These are phyloP conservation scores for Funneliformis caledonium DNA, from an alignment of 371 early-diverging fungal genomes.

Conservation along the genomic window DNA sequence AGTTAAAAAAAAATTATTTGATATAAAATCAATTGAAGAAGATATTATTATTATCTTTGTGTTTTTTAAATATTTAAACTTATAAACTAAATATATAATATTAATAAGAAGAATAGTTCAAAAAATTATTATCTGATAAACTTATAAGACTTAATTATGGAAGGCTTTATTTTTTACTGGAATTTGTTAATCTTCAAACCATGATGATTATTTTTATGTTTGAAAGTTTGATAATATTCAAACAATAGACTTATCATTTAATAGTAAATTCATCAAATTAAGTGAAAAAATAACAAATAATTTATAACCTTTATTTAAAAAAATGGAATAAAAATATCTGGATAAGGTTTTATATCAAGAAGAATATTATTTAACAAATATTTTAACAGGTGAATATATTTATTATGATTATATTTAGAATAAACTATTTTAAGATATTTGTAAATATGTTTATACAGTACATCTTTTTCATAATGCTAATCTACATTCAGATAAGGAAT, in stretches of 20 bases:
- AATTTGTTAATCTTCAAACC: background rate
- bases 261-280: background rate
- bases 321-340: background rate
- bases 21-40: background rate
- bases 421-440: background rate
- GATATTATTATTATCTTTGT: background rate
- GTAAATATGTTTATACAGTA: constrained; percentile 6
- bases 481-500: too few relatives aligned
- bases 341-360: background rate
- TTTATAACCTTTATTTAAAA: constrained; percentile 6
- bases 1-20: background rate
- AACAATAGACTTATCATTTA: background rate
- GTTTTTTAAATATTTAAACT: too few relatives aligned
- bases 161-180: constrained; percentile 23
- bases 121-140: constrained; percentile 6
- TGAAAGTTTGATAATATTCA: background rate
- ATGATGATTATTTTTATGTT: constrained; percentile 3
- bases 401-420: constrained; percentile 17
- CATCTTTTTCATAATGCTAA: background rate
- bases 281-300: background rate
- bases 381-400: background rate
- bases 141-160: background rate
- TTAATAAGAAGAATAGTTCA: constrained; percentile 8
- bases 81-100: too few relatives aligned
- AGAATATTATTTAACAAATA: constrained; percentile 3